phyloP scores from a whole-genome alignment of 2,329 filamentous ascomycete species.

The Grosmannia penicillata region DNA sequence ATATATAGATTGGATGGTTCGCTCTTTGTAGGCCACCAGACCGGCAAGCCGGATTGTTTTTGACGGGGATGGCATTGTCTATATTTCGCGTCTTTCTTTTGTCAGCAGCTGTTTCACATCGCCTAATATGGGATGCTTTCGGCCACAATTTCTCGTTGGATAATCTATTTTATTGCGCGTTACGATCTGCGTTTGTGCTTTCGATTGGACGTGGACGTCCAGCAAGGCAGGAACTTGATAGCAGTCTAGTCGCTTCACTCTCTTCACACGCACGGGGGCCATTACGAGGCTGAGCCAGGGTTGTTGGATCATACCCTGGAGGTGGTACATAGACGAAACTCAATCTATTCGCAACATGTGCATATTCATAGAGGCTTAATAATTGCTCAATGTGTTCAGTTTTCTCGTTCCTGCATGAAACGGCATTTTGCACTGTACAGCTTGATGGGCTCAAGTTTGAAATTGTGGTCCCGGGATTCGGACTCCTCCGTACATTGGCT shows the following conservation, averaged over 20 bases:
- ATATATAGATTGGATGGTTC: conserved; percentile 3
- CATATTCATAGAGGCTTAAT: too few species aligned
- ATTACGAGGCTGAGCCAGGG: background rate
- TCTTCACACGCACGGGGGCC: background rate
- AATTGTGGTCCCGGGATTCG: too few species aligned
- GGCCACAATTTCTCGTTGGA: background rate
- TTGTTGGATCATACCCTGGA: background rate
- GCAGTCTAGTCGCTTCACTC: background rate
- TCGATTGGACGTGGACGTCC: too few species aligned
- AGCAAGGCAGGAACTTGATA: too few species aligned
- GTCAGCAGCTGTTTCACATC: background rate
- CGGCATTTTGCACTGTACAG: too few species aligned
- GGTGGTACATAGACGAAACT: background rate
- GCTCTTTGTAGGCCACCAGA: background rate
- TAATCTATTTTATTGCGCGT: background rate
- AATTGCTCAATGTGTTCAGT: too few species aligned
- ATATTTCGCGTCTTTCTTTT: conserved; percentile 1
- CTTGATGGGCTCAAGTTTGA: too few species aligned
- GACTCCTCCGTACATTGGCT: too few species aligned
- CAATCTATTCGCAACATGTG: background rate
- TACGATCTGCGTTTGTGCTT: background rate
- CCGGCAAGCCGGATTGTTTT: background rate
- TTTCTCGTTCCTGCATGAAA: too few species aligned
- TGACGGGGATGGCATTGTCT: background rate
- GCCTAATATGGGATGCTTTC: too few species aligned